Base-by-base conservation (phyloP, 225 moss, liverwort and hornwort species). In the Bryum argenteum region DNA sequence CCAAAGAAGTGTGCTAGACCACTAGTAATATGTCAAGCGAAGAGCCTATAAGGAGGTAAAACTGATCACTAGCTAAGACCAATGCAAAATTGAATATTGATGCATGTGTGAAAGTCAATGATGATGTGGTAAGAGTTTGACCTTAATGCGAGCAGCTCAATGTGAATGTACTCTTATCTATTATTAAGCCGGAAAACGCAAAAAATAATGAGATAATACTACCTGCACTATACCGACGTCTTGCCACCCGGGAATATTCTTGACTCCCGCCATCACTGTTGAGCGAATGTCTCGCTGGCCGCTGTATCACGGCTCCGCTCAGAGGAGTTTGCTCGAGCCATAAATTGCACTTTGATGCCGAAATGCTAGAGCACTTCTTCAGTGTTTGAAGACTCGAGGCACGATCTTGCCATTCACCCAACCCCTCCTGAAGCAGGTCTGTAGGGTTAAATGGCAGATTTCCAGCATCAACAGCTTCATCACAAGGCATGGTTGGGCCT, bases 401-500 rank as follows among this genome's bases (percentile, higher is more conserved):
- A 64, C 67, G 81, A 45, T 80, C 84, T 56, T 80, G 87, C 93
- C 89, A 93, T 75, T 91, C 88, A 44, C 79, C 81, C 79, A 88
- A 65, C 19, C 89, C 83, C 64, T 89, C 93, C 65, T 81, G 75
- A 8, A 93, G 61, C 65, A 91, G 58, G 28, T 87, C 89, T 9
- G 58, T 24, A 23, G 93, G 86, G 38, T 89, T 78, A 83, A 86
- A 47, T 80, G 71, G 10, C 61, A 70, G 58, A 66, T 71, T 37
- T 61, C 48, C 71, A 24, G 59, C 59, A 20, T 61, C 75, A 70
- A 43, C 55, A 59, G 33, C 66, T 67, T 66, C 53, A 70, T 51
- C 18, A 66, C 54, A 61, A 61, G 66, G 52, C 54, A 39, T 55
- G 26, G 40, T 59, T 63, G 39, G 52, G 41, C 63, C 11, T 77